Conservation (phyloP, 352 stramenopile species). For the Phytophthora europaea region DNA sequence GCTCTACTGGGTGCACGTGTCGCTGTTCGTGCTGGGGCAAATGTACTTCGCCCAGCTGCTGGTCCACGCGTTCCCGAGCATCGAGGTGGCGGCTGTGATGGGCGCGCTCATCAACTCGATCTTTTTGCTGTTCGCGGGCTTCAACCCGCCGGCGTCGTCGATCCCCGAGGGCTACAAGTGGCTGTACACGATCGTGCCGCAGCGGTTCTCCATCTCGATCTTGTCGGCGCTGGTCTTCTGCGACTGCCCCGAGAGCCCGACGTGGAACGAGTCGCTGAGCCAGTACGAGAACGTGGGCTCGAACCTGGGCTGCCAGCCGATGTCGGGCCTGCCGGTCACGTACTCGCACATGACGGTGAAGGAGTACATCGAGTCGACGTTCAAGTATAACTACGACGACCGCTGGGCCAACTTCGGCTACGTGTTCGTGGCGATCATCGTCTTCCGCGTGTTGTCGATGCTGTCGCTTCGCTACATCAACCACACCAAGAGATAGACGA, state of each 20-base stretch:
- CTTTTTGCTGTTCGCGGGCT: constrained; percentile 18
- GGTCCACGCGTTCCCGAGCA: neutral
- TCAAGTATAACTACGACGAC: too few species aligned
- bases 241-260: constrained; percentile 11
- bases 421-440: too few species aligned
- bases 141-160: constrained; percentile 10
- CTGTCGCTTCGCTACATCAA: too few species aligned
- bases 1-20: constrained; percentile 25
- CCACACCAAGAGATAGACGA: too few species aligned
- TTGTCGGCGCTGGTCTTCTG: constrained; percentile 10
- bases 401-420: too few species aligned
- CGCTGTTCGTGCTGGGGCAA: constrained; percentile 26
- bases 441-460: too few species aligned
- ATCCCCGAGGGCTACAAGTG: constrained; percentile 20
- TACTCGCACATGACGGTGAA: too few species aligned
- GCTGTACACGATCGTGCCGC: constrained; percentile 16
- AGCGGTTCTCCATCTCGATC: constrained; percentile 12
- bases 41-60: constrained; percentile 41
- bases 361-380: too few species aligned
- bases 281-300: too few species aligned
- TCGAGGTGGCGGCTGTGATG: constrained; percentile 61
- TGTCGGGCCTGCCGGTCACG: too few species aligned
- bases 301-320: too few species aligned
- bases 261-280: too few species aligned
- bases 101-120: constrained; percentile 29